Conservation (phyloP, 148 eudicot species). For the Cornus kousa region DNA sequence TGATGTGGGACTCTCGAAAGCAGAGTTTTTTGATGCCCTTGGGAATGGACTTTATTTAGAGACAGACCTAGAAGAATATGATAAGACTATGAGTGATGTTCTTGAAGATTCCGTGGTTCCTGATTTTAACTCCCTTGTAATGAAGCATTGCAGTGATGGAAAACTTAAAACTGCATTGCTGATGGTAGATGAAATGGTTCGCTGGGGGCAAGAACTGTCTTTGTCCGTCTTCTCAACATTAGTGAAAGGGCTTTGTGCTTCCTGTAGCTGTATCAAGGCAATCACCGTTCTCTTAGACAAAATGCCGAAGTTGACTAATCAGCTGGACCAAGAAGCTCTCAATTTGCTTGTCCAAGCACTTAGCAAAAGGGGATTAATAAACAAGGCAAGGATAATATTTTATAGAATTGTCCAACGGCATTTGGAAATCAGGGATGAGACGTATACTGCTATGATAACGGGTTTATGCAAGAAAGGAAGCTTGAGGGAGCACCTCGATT, state of each 20-base stretch:
- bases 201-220: slow-evolving; percentile 75
- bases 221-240: slow-evolving; percentile 36
- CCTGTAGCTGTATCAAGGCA: slow-evolving; percentile 25
- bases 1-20: slow-evolving; percentile 35
- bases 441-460: slow-evolving; percentile 42
- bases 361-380: slow-evolving; percentile 41
- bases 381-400: slow-evolving; percentile 37
- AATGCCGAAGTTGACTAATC: slow-evolving; percentile 25
- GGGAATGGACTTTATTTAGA: slow-evolving; percentile 94
- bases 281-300: slow-evolving; percentile 35
- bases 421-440: slow-evolving; percentile 26
- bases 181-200: slow-evolving; percentile 53
- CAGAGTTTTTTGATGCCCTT: slow-evolving; percentile 63
- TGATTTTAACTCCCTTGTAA: slow-evolving; percentile 49
- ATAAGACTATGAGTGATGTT: slow-evolving; percentile 38
- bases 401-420: slow-evolving; percentile 40
- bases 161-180: slow-evolving; percentile 29
- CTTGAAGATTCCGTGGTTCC: slow-evolving; percentile 64
- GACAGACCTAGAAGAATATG: slow-evolving; percentile 53
- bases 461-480: slow-evolving; percentile 45
- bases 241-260: slow-evolving; percentile 35
- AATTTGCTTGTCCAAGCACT: slow-evolving; percentile 46
- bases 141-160: slow-evolving; percentile 25
- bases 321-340: slow-evolving; percentile 53
- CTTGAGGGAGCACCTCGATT: slow-evolving; percentile 25